Percentiles rank a stretch among this genome's conserved stretches.
phyloP scores from a whole-genome alignment of 2,329 filamentous ascomycete genomes.

The Colletotrichum viniferum region DNA sequence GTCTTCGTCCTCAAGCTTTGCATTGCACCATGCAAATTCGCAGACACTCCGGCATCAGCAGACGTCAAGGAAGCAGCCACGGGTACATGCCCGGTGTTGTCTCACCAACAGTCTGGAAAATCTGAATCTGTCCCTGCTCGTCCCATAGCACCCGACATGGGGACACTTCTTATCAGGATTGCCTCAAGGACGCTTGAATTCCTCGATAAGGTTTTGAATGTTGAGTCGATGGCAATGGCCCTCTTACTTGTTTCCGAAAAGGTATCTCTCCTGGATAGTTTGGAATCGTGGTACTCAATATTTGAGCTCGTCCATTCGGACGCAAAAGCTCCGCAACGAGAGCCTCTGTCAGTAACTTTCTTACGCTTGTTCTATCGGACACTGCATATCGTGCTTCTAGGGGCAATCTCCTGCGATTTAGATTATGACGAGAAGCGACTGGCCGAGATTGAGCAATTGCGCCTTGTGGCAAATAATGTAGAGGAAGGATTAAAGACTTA shows the following conservation, averaged over 20 bases:
- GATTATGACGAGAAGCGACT: constrained; percentile 29
- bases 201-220: constrained; percentile 31
- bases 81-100: constrained; percentile 24
- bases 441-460: constrained; percentile 34
- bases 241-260: constrained; percentile 32
- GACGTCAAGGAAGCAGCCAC: constrained; percentile 15
- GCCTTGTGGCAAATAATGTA: constrained; percentile 31
- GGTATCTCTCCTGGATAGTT: constrained; percentile 30
- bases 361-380: constrained; percentile 37
- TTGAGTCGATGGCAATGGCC: constrained; percentile 27
- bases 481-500: constrained; percentile 35
- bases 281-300: constrained; percentile 36
- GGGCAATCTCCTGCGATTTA: constrained; percentile 32
- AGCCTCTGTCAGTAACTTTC: constrained; percentile 37
- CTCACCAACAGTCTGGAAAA: constrained; percentile 25
- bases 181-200: constrained; percentile 35
- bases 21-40: constrained; percentile 44
- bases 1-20: constrained; percentile 47
- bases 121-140: constrained; percentile 29
- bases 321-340: constrained; percentile 19
- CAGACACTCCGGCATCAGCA: constrained; percentile 30
- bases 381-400: constrained; percentile 38
- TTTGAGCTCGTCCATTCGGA: constrained; percentile 29
- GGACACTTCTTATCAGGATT: constrained; percentile 36
- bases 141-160: constrained; percentile 40